Percentiles rank a stretch among this genome's conserved stretches.
These are phyloP conservation scores for Chlorella sorokiniana DNA, from an alignment of 139 green algal species.

Conservation along the genomic window DNA sequence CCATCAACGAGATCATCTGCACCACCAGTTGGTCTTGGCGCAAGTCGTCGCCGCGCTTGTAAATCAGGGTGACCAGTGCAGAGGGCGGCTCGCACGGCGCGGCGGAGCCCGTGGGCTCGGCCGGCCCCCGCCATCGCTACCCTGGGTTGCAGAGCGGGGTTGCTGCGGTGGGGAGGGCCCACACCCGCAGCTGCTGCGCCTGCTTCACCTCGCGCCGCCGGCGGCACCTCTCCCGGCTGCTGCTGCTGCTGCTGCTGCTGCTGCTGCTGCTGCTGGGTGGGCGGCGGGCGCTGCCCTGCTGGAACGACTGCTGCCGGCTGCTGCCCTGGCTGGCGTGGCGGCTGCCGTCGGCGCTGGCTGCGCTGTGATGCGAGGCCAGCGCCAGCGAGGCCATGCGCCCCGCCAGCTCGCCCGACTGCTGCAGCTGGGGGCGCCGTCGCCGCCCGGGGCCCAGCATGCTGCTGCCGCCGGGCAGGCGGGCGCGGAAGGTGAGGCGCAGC, in stretches of 20 bases:
- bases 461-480: constrained; percentile 31
- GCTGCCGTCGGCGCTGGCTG: neutral
- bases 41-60: constrained; percentile 98
- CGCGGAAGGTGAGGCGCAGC: constrained; percentile 76
- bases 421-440: neutral
- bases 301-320: constrained; percentile 3
- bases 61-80: constrained; percentile 77
- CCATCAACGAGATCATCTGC: constrained; percentile 97
- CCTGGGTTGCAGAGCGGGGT: neutral
- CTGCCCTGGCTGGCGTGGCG: neutral
- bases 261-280: neutral
- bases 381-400: constrained; percentile 26
- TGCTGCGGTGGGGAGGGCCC: neutral
- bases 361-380: constrained; percentile 21
- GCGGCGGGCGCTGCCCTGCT: neutral
- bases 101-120: neutral
- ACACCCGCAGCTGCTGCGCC: neutral
- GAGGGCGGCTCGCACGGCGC: neutral
- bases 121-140: neutral
- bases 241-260: neutral
- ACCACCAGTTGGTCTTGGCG: constrained; percentile 88
- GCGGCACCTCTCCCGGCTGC: neutral
- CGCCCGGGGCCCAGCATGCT: neutral
- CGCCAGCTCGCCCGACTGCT: constrained; percentile 1
- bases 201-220: neutral